Conservation (phyloP, 1,284 basidiomycete species). For the Ustilago cynodontis region DNA sequence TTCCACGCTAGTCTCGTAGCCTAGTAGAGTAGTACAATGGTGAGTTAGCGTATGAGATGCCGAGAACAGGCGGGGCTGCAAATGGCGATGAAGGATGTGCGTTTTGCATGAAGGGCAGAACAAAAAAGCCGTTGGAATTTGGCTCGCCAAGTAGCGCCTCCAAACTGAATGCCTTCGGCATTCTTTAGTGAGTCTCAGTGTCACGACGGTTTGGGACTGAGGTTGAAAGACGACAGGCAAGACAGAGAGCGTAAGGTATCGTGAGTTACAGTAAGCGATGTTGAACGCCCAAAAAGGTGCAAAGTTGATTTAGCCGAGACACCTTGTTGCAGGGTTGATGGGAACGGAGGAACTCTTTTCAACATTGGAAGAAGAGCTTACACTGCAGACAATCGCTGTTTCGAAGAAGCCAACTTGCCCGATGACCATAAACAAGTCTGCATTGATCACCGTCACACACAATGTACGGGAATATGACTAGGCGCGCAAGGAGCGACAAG, state of each 20-base stretch:
- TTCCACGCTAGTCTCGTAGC: background rate
- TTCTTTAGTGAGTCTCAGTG: background rate
- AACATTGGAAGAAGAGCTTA: background rate
- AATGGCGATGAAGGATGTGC: conserved; percentile 12
- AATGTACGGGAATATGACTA: no score
- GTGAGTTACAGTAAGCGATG: no score
- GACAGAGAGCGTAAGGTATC: no score
- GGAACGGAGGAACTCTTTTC: background rate
- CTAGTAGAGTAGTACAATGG: background rate
- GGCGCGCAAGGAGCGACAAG: no score
- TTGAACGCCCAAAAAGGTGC: background rate
- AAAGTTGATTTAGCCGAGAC: background rate
- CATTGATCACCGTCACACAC: no score
- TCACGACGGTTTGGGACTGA: background rate
- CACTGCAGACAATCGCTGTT: background rate
- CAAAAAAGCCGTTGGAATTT: background rate
- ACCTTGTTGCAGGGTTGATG: conserved; percentile 2
- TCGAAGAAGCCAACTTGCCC: no score
- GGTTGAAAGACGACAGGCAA: background rate
- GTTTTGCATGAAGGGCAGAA: background rate
- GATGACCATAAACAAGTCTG: no score
- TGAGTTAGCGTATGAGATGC: no score
- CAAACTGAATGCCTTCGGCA: background rate
- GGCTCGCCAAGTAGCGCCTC: no score
- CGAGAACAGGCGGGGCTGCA: background rate